Conservation (phyloP, 1,284 basidiomycete genomes). For the Boletus sp. region DNA sequence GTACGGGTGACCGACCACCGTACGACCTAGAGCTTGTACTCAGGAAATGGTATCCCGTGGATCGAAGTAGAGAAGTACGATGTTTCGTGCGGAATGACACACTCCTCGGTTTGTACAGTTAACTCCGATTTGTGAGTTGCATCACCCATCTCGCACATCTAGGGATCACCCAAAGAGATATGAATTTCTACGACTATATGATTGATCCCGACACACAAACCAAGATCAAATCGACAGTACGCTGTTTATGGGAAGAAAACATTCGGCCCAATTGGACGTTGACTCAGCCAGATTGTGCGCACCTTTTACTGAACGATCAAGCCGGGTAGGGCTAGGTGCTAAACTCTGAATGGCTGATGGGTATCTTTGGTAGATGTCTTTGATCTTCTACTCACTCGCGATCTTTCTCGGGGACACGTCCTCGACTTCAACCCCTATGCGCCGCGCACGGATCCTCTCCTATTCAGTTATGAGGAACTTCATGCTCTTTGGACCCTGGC, state of each 20-base stretch:
- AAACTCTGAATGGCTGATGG: not conserved
- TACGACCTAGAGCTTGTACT: constrained; percentile 85
- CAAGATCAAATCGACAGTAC: constrained; percentile 54
- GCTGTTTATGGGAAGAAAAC: constrained; percentile 64
- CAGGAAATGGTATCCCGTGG: constrained; percentile 87
- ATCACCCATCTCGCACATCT: constrained; percentile 9
- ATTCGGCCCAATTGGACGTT: constrained; percentile 57
- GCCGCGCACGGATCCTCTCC: constrained; percentile 78
- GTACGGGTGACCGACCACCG: constrained; percentile 18
- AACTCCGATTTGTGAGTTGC: not conserved
- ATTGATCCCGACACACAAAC: constrained; percentile 55
- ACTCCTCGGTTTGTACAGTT: constrained; percentile 58
- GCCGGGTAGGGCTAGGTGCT: not conserved
- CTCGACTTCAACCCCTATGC: constrained; percentile 91
- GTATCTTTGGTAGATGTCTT: constrained; percentile 63
- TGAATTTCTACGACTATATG: constrained; percentile 86
- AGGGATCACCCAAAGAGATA: constrained; percentile 90
- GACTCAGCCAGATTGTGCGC: constrained; percentile 65
- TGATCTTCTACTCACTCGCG: constrained; percentile 83
- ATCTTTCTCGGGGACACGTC: constrained; percentile 70
- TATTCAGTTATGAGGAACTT: constrained; percentile 84
- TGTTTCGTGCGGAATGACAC: constrained; percentile 77
- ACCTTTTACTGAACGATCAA: not conserved
- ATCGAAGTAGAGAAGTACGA: constrained; percentile 78
- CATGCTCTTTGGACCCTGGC: constrained; percentile 35